Conservation (phyloP, 139 green algal species). For the Chlorella sp. region DNA sequence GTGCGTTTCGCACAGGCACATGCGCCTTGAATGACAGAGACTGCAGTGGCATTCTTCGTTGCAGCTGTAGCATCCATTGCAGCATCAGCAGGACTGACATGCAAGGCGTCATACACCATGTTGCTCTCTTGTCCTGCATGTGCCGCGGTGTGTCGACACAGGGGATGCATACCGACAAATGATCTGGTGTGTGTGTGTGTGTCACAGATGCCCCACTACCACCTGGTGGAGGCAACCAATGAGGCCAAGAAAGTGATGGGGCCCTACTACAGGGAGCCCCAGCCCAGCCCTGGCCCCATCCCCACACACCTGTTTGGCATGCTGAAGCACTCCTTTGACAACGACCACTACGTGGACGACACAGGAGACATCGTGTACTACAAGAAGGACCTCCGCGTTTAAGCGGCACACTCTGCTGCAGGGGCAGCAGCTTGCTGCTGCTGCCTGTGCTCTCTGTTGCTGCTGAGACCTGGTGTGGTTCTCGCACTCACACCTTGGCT, state of each 20-base stretch:
- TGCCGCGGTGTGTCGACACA: neutral
- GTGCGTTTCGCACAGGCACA: neutral
- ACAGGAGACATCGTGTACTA: constrained; percentile 25
- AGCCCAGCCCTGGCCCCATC: constrained; percentile 53
- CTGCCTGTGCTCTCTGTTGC: too few relatives aligned
- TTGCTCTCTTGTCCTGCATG: neutral
- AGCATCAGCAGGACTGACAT: too few relatives aligned
- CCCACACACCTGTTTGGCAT: constrained; percentile 75
- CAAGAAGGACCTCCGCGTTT: too few relatives aligned
- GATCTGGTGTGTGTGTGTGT: neutral
- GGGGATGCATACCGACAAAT: neutral
- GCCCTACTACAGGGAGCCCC: constrained; percentile 84
- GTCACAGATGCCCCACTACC: constrained; percentile 90
- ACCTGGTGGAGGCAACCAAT: constrained; percentile 83
- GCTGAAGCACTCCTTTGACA: constrained; percentile 65
- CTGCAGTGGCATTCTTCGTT: neutral
- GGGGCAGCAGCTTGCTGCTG: too few relatives aligned
- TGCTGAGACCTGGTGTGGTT: too few relatives aligned
- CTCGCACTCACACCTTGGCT: too few relatives aligned
- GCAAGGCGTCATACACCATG: neutral
- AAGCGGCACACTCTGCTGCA: too few relatives aligned
- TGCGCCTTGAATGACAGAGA: neutral
- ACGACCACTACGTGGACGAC: constrained; percentile 84
- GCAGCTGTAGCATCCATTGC: too few relatives aligned
- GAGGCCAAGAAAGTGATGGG: constrained; percentile 85